phyloP scores from a whole-genome alignment of 1,284 basidiomycete genomes.

The Ganoderma meredithae region DNA sequence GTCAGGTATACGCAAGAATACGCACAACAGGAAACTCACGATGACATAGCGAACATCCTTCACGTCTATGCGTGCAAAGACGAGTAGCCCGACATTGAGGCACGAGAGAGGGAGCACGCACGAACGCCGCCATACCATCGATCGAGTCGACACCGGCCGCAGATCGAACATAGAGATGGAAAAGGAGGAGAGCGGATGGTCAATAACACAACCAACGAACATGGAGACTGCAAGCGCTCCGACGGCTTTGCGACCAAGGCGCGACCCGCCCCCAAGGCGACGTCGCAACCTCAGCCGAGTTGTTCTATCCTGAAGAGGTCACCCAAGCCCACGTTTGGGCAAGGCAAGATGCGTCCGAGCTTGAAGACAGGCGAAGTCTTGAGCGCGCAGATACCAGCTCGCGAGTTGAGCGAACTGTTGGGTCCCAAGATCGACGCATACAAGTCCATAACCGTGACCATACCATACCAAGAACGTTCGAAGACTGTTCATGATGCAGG shows the following conservation, averaged over 20 bases:
- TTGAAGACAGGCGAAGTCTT: constrained; percentile 57
- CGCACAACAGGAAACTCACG: constrained; percentile 56
- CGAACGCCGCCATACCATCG: constrained; percentile 44
- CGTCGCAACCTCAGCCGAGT: constrained; percentile 6
- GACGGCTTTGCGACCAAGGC: constrained; percentile 47
- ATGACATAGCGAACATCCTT: constrained; percentile 95
- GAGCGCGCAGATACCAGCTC: constrained; percentile 50
- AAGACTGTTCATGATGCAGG: constrained; percentile 49
- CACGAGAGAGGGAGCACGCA: constrained; percentile 46
- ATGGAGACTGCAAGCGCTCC: constrained; percentile 62
- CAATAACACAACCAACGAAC: constrained; percentile 57
- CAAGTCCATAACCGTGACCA: constrained; percentile 55
- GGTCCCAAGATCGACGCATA: constrained; percentile 41
- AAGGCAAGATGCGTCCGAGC: constrained; percentile 56
- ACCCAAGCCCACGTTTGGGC: constrained; percentile 37
- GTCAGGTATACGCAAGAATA: constrained; percentile 33
- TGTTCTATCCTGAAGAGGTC: constrained; percentile 42
- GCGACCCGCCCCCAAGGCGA: constrained; percentile 32
- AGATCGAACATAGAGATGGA: constrained; percentile 36
- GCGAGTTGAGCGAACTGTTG: constrained; percentile 45
- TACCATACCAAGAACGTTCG: constrained; percentile 54
- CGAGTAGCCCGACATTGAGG: constrained; percentile 40
- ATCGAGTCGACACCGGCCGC: constrained; percentile 4
- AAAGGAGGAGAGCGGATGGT: constrained; percentile 50
- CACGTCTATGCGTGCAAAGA: constrained; percentile 70